Conservation (phyloP, 495 filamentous ascomycete genomes). For the Xylaria grammica region DNA sequence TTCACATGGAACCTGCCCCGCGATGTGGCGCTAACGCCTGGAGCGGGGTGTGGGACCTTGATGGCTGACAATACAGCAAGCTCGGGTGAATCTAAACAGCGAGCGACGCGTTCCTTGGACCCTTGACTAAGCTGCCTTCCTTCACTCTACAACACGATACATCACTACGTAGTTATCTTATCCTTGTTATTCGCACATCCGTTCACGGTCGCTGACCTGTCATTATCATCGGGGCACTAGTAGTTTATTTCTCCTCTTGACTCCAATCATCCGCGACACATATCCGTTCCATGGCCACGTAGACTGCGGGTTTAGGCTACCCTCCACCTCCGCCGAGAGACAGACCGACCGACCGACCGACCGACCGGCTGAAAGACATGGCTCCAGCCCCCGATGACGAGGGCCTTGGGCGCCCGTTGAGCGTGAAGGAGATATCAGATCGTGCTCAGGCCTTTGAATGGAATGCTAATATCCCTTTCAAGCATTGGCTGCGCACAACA, state of each 20-base stretch:
- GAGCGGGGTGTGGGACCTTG: constrained; percentile 16
- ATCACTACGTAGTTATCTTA: constrained; percentile 8
- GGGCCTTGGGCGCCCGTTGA: constrained; percentile 60
- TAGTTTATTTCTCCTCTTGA: not conserved
- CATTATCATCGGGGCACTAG: not conserved
- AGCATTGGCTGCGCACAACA: constrained; percentile 82
- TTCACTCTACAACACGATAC: not conserved
- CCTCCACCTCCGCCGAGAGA: not conserved
- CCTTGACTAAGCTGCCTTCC: not conserved
- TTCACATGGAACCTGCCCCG: constrained; percentile 13
- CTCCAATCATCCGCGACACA: not conserved
- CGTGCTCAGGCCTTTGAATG: constrained; percentile 80
- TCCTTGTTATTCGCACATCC: not conserved
- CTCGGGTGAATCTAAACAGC: not conserved
- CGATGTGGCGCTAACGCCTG: constrained; percentile 15
- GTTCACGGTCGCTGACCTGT: not conserved
- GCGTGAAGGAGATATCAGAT: constrained; percentile 70
- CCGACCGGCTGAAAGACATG: constrained; percentile 15
- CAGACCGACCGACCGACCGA: not conserved
- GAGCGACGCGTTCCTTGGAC: constrained; percentile 9
- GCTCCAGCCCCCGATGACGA: constrained; percentile 1
- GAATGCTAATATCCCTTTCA: constrained; percentile 71
- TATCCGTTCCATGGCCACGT: constrained; percentile 14
- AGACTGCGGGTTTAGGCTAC: not conserved
- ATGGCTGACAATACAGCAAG: constrained; percentile 1